phyloP scores from a whole-genome alignment of 2,329 filamentous ascomycete genomes.

The Aspergillus spinulosporus region DNA sequence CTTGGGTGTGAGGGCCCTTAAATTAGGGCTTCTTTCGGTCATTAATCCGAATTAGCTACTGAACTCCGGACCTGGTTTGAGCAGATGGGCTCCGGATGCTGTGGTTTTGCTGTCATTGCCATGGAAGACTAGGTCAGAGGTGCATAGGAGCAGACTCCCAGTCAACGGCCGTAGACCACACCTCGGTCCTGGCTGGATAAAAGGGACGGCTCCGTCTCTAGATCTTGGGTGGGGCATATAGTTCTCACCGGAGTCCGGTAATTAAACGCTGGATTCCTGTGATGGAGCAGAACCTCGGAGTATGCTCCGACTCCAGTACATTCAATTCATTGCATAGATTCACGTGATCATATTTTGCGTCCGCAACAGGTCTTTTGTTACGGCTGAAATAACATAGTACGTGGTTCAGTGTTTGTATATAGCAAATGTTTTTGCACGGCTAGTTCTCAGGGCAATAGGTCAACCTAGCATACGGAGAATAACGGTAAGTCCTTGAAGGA shows the following conservation, averaged over 20 bases:
- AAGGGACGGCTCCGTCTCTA: not conserved
- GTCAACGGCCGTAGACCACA: not conserved
- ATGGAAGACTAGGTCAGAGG: too few species aligned
- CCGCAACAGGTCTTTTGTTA: too few species aligned
- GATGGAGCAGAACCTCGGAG: not conserved
- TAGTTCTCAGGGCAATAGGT: too few species aligned
- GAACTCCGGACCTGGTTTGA: too few species aligned
- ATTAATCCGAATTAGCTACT: too few species aligned
- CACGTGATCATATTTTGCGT: not conserved
- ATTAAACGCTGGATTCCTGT: not conserved
- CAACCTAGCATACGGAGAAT: not conserved
- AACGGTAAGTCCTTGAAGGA: conserved; percentile 2
- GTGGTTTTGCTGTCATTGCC: not conserved
- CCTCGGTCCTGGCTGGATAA: not conserved
- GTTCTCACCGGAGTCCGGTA: not conserved
- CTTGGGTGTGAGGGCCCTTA: too few species aligned
- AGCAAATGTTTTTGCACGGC: too few species aligned
- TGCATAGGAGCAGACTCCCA: not conserved
- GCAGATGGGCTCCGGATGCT: not conserved
- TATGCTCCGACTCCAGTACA: not conserved
- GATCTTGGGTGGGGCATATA: not conserved
- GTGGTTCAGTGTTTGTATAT: too few species aligned
- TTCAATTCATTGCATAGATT: not conserved
- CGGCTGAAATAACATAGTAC: too few species aligned
- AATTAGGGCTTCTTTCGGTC: too few species aligned